A percentile compares a stretch with the other conserved stretches of the same genome.
Evolutionary conservation across 2,329 filamentous ascomycete genomes (phyloP).

Genomic region (Xylariaceae sp.): DNA sequence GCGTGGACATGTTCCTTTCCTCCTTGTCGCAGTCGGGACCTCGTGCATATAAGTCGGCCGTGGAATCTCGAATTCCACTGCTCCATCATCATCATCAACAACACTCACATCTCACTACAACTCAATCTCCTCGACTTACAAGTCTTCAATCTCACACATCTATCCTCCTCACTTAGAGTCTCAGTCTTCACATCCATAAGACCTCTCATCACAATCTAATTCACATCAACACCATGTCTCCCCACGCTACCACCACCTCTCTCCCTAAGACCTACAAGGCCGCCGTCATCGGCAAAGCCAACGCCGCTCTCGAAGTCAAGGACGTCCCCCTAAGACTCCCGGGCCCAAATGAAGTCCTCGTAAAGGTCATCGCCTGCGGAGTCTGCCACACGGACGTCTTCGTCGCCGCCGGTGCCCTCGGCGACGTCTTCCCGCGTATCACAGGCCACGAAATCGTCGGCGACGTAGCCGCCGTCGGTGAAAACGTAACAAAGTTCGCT

Average conservation of each 20-base stretch:
- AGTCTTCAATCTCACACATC: background rate
- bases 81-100: background rate
- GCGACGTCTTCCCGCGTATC: constrained; percentile 53
- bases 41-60: background rate
- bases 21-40: background rate
- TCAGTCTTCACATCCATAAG: background rate
- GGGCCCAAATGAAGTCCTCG: constrained; percentile 53
- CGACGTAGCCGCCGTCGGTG: constrained; percentile 56
- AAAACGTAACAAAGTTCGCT: constrained; percentile 52
- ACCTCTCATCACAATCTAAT: background rate
- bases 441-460: constrained; percentile 71
- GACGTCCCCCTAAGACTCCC: constrained; percentile 55
- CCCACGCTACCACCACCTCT: constrained; percentile 24
- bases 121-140: too few relatives aligned
- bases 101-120: too few relatives aligned
- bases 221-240: background rate
- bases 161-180: background rate
- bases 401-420: constrained; percentile 45
- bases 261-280: constrained; percentile 64
- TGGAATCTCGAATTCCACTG: background rate
- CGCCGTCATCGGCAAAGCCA: constrained; percentile 51
- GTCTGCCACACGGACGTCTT: constrained; percentile 61
- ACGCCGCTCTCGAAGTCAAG: constrained; percentile 51
- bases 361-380: constrained; percentile 68
- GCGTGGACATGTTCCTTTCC: background rate